Evolutionary conservation across 768 basidiomycete genomes (phyloP), one percentile per base, ranked within the genome.

Genomic region (Russula ochroleuca): DNA sequence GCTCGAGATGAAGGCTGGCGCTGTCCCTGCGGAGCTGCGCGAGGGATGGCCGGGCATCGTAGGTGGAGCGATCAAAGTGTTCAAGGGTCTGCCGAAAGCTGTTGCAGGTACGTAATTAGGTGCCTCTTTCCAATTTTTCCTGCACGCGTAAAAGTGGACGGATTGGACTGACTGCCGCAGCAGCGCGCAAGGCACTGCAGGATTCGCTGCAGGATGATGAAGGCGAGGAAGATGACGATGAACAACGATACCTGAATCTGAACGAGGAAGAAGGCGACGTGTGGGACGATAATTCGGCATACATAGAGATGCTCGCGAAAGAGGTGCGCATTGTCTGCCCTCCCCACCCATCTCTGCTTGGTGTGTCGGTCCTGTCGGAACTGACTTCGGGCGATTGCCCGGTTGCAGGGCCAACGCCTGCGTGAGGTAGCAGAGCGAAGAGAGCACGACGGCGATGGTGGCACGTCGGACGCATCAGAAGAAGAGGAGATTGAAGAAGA

Each of bases 271-370:
- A 87, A 69, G 84, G 85, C 81, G 93, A 95, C 73, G 90, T 94
- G 17, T 93, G 88, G 86, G 92, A 94, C 70, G 87, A 90, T 63
- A 90, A 93, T 69, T 92, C 91, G 9, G 90, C 88, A 8, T 95
- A 94, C 72, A 79, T 93, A 49, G 92, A 94, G 73, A 77, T 92
- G 80, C 81, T 95, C 38, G 92, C 91, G 8, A 84, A 84, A 68
- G 88, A 94, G 81, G 90, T 89, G 72, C 50, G 75, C 67, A 11
- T 28, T 13, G 58, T 57, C 67, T 53, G 3, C 28, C 53, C 43
- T 55, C 55, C 38, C 40, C n/a, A 51, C 56, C 28, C 41, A 53
- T 58, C 28, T 48, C 6, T 66, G 13, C 57, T 33, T 28, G 10
- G 37, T 23, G 17, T 0, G 25, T n/a, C n/a, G n/a, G n/a, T n/a